Percentiles rank a stretch among this genome's conserved stretches.
Conservation (phyloP, 306 rosid genomes). For the Prinsepia uniflora region DNA sequence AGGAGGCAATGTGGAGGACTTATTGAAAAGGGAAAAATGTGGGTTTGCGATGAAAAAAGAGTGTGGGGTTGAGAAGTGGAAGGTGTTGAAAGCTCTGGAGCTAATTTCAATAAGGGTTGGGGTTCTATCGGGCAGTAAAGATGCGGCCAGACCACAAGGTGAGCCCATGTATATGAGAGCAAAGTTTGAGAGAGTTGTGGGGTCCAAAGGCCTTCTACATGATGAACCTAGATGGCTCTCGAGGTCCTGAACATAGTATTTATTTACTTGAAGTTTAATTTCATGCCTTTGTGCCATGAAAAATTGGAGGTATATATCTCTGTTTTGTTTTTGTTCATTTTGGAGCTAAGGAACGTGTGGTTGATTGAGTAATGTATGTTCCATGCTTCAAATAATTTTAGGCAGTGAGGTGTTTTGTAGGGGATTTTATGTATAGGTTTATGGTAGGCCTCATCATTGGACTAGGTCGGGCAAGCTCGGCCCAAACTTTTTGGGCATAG, state of each 20-base stretch:
- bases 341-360: slow-evolving; percentile 1
- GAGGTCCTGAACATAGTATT: slow-evolving; percentile 82
- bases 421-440: not conserved
- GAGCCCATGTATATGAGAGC: slow-evolving; percentile 94
- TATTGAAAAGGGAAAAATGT: slow-evolving; percentile 80
- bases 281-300: not conserved
- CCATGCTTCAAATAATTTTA: slow-evolving; percentile 4
- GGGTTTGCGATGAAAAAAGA: slow-evolving; percentile 54
- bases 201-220: slow-evolving; percentile 88
- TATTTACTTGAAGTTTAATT: slow-evolving; percentile 64
- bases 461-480: too few relatives aligned
- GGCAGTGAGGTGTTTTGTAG: not conserved
- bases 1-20: slow-evolving; percentile 62
- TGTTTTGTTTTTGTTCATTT: not conserved
- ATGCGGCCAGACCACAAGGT: slow-evolving; percentile 46
- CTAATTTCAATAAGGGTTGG: slow-evolving; percentile 87
- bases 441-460: too few relatives aligned
- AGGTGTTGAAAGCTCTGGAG: slow-evolving; percentile 68
- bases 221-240: slow-evolving; percentile 66
- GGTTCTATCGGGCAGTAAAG: slow-evolving; percentile 41
- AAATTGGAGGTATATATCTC: not conserved
- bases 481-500: too few relatives aligned
- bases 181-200: slow-evolving; percentile 73
- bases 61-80: slow-evolving; percentile 69
- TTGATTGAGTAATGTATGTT: not conserved